Base-by-base conservation (phyloP, 306 rosid species). In the Cucurbita maxima region DNA sequence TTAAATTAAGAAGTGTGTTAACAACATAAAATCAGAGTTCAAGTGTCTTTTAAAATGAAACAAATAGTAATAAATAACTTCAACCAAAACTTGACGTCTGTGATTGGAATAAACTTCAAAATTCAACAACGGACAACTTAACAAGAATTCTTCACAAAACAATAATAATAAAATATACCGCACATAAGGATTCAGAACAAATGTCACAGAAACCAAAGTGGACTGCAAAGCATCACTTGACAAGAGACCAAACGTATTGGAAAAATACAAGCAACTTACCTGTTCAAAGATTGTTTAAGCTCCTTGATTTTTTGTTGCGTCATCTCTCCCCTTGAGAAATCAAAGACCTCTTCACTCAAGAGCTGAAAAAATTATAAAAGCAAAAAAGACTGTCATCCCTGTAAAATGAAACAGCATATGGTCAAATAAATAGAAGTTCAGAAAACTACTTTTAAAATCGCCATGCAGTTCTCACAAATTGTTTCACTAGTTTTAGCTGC, bases 401-500 rank as follows among this genome's bases (percentile, higher is more conserved):
- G 57, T 5, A 50, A 60, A 68, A 30, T 44, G 38, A 4, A 41
- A 5, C 25, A 38, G 10, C 62, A 18, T 11, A 45, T 53, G 48
- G 56, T 70, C 25, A 15, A 63, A 67, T 43, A 11, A 20, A 58
- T 3, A 56, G 22, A 55, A 34, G 9, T 48, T 14, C 18, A 38
- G 16, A 73, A 44, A 73, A 66, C 84, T 84, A 92, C 97, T 84
- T 92, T 92, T 82, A 92, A 84, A 82, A 92, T 92, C 62, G 88
- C 90, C 98, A 92, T 92, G 76, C 98, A 92, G 81, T 92, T 92
- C 88, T 92, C 98, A 70, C 98, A 92, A 71, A 92, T 85, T 9
- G 98, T 92, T 92, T 92, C 98, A 73, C 96, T 92, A 64, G 98
- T 84, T 83, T 90, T 92, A 74, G 98, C 96, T 20, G 96, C 96